These are phyloP conservation scores for Xylaria acuta DNA, from an alignment of 495 filamentous ascomycete genomes.

Conservation along the genomic window DNA sequence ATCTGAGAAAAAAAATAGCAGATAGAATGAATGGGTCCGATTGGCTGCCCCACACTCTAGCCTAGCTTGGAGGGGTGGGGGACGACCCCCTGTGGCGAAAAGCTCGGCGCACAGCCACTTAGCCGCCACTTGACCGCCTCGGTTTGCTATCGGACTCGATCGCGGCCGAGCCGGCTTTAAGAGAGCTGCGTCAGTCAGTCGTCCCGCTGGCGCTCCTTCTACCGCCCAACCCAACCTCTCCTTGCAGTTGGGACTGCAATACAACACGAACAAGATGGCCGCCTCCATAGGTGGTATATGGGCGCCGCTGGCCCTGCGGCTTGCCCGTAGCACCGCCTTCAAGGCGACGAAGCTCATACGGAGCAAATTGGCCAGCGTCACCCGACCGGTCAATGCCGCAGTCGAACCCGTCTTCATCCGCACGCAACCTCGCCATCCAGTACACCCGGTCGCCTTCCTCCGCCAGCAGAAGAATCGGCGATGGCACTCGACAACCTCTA, in stretches of 20 bases:
- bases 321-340: conserved; percentile 70
- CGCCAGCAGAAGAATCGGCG: conserved; percentile 72
- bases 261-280: conserved; percentile 60
- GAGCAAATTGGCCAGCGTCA: conserved; percentile 63
- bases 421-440: conserved; percentile 64
- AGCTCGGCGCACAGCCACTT: conserved; percentile 24
- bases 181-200: conserved; percentile 27
- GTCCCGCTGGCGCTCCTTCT: conserved; percentile 19
- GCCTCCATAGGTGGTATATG: conserved; percentile 70
- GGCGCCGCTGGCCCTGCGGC: conserved; percentile 73
- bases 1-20: conserved; percentile 25
- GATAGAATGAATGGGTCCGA: conserved; percentile 26
- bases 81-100: conserved; percentile 27
- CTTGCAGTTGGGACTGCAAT: conserved; percentile 38
- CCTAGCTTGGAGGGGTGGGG: conserved; percentile 22
- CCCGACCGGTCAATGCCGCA: conserved; percentile 54
- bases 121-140: neutral
- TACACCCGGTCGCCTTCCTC: conserved; percentile 73
- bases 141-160: neutral
- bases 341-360: conserved; percentile 68
- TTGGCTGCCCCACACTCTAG: conserved; percentile 16
- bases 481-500: conserved; percentile 68
- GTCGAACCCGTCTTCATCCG: conserved; percentile 59
- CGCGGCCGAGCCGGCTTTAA: conserved; percentile 21
- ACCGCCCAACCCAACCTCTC: conserved; percentile 34